Evolutionary conservation across 2,329 filamentous ascomycete species (phyloP), one percentile per base, ranked within the genome.

Genomic region (Xylaria polymorpha): DNA sequence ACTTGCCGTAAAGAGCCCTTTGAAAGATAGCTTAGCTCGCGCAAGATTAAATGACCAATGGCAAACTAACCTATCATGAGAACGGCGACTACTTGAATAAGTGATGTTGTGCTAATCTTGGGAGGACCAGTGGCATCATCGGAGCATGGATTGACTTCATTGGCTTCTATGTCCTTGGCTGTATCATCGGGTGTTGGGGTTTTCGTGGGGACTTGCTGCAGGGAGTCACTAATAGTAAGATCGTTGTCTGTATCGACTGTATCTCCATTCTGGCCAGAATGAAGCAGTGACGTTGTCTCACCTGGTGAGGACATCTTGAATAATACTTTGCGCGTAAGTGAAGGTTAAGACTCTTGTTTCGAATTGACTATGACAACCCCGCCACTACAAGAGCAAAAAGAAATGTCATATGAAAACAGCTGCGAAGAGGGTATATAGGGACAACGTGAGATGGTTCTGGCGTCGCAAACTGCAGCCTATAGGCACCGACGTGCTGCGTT

Each of bases 1-100:
- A 64, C 90, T 89, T 7, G 87, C 86, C 14, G 92, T 86, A 72
- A 93, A 92, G 15, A 91, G 87, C 7, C 76, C 76, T 78, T 67
- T 55, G 20, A 3, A 18, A 8, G 51, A 35, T 25, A 35, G 39
- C 35, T 68, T 43, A 68, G 56, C 41, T 69, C 25, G 20, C 25
- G 20, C 20, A 15, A 12, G 22, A 29, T 44, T 5, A 10, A 12
- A 18, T 12, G 18, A 18, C 14, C 3, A 22, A 5, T 25, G 32
- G 10, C 2, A 10, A 4, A 66, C 58, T 29, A 10, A 71, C 66
- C 70, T 63, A 72, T 68, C 67, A 67, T 67, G 3, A 71, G 51
- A 37, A 71, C 70, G 5, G 70, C 64, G 1, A 68, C 39, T 35
- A 71, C 43, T 61, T 63, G 55, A 5, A 66, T 63, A n/a, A 71